Base-by-base conservation (phyloP, 163 green algal species). In the Scenedesmus sp. region DNA sequence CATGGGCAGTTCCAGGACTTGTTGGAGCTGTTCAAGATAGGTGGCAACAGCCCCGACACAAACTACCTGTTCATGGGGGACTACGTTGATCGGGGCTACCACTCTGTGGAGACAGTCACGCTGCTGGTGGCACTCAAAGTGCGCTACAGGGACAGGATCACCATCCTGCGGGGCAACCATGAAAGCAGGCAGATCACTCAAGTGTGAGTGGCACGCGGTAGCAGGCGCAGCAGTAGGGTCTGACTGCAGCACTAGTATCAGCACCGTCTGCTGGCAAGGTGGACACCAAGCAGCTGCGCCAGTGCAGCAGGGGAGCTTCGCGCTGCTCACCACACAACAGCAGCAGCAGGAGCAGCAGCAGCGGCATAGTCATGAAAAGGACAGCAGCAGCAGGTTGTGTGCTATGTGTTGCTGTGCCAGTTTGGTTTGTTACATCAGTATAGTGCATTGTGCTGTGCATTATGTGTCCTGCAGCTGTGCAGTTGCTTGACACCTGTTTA, bases 31-130 rank as follows among this genome's bases (percentile, higher is more conserved):
- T 99, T 99, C 93, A 95, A 96, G 51, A 98, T 99, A 15, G 98
- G 98, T 33, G 98, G 98, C n/a, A 97, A 99, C 85, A 98, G 96
- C 82, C 98, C 98, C 0, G 96, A 99, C 89, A 99, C 98, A 22
- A 99, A 99, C 94, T 99, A 99, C 86, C 92, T 99, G 44, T 99
- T 99, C 94, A 98, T 99, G 97, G 98, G 98, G 5, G 98, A 99
- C 95, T 99, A 99, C 93, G 98, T 99, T 20, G 98, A 99, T 90
- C 93, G 98, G 9, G 98, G 97, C 40, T 99, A 98, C 89, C 97
- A 98, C 91, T 97, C 93, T 65, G 98, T 99, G 42, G 98, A 99
- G 91, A 99, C 98, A 13, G 99, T 99, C 53, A 95, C 98, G 13
- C 94, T 99, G 80, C 94, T 99, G 61, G 95, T 99, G 44, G 97